phyloP scores from a whole-genome alignment of 2,329 filamentous ascomycete species.

The Aureobasidium sp. region DNA sequence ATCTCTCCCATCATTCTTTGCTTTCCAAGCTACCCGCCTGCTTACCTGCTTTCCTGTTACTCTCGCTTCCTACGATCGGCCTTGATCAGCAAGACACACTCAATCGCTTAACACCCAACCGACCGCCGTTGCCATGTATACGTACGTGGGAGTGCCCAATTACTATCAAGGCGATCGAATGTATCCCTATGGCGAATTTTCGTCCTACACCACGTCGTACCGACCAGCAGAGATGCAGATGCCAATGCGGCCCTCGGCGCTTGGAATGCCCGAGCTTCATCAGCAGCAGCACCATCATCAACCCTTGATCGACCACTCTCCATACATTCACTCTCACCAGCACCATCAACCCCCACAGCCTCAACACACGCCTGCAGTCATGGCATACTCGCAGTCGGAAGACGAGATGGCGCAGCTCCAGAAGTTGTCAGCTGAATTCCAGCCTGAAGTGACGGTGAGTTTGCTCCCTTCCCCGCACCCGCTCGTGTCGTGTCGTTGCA shows the following conservation, averaged over 20 bases:
- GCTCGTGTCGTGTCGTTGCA: background rate
- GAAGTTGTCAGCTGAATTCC: slow-evolving; percentile 54
- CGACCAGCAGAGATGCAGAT: slow-evolving; percentile 26
- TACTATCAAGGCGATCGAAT: slow-evolving; percentile 13
- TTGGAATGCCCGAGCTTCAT: slow-evolving; percentile 18
- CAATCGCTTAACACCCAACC: background rate
- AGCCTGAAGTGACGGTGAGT: slow-evolving; percentile 51
- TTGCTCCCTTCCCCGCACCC: slow-evolving; percentile 13
- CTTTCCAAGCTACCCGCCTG: background rate
- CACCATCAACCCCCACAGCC: slow-evolving; percentile 18
- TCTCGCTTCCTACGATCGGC: background rate
- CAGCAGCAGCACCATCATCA: slow-evolving; percentile 17
- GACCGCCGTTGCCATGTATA: slow-evolving; percentile 3
- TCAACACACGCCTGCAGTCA: slow-evolving; percentile 22
- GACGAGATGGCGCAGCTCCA: slow-evolving; percentile 57
- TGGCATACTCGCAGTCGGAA: slow-evolving; percentile 36
- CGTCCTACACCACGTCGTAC: slow-evolving; percentile 10
- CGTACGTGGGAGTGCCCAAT: slow-evolving; percentile 12
- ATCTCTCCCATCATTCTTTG: slow-evolving; percentile 2
- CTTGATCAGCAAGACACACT: background rate
- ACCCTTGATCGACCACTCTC: slow-evolving; percentile 15
- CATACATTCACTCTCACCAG: slow-evolving; percentile 19
- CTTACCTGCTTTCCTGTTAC: background rate
- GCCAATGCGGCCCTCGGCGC: slow-evolving; percentile 35
- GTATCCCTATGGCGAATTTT: slow-evolving; percentile 12